Conservation (phyloP, 2,329 filamentous ascomycete species). For the Ophiostoma pallidulum region DNA sequence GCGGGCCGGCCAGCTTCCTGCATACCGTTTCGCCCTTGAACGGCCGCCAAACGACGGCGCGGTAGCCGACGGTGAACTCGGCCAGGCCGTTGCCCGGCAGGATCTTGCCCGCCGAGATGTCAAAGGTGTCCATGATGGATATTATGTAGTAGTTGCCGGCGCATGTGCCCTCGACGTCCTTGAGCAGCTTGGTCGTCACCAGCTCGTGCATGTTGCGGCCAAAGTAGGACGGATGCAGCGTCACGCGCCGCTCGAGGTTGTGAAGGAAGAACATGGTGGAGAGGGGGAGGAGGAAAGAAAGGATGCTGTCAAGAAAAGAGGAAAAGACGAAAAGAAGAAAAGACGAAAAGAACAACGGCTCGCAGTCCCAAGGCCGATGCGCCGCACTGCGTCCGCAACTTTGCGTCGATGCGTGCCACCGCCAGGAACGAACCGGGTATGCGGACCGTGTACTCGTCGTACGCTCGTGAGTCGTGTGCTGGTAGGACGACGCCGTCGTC, state of each 20-base stretch:
- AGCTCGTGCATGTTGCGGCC: constrained; percentile 87
- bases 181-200: constrained; percentile 78
- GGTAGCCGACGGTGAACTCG: constrained; percentile 90
- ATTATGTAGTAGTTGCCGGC: constrained; percentile 97
- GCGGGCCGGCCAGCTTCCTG: neutral
- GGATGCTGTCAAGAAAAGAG: neutral
- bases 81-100: constrained; percentile 85
- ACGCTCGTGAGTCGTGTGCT: too few species aligned
- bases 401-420: too few species aligned
- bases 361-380: neutral
- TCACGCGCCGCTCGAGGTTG: constrained; percentile 89
- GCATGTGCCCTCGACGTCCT: constrained; percentile 91
- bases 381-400: neutral
- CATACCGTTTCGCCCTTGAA: constrained; percentile 87
- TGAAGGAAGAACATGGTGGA: constrained; percentile 91
- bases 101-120: constrained; percentile 88
- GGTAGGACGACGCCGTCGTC: too few species aligned
- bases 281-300: neutral
- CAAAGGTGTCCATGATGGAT: constrained; percentile 92
- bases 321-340: neutral
- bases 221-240: constrained; percentile 94
- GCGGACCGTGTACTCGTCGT: too few species aligned
- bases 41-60: constrained; percentile 92
- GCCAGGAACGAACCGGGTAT: too few species aligned
- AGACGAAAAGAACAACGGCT: neutral